phyloP scores from a whole-genome alignment of 2,329 filamentous ascomycete species.

The Orbilia quercus region DNA sequence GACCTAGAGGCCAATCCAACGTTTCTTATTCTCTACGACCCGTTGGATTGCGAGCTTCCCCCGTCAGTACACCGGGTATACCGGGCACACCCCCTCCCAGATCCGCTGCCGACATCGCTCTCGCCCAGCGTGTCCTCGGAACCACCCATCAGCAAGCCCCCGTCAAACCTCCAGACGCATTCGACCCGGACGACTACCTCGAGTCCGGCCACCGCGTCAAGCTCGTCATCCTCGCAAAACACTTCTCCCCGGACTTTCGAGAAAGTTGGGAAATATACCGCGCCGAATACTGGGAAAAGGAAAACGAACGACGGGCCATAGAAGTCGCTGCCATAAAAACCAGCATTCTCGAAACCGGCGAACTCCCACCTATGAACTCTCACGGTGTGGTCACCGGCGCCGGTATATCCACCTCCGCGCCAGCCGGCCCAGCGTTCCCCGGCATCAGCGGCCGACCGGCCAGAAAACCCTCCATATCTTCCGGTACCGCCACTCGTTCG shows the following conservation, averaged over 20 bases:
- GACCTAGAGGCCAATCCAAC: slow-evolving; percentile 38
- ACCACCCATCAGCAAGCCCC: slow-evolving; percentile 12
- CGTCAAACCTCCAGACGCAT: slow-evolving; percentile 16
- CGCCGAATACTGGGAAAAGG: slow-evolving; percentile 94
- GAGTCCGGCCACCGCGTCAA: slow-evolving; percentile 92
- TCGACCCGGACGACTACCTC: slow-evolving; percentile 79
- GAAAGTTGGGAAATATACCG: slow-evolving; percentile 98
- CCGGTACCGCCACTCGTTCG: slow-evolving; percentile 28
- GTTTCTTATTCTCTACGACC: slow-evolving; percentile 15
- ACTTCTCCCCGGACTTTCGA: slow-evolving; percentile 91
- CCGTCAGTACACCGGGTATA: slow-evolving; percentile 24
- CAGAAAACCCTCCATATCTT: slow-evolving; percentile 46
- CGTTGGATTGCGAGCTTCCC: slow-evolving; percentile 5
- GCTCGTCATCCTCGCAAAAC: slow-evolving; percentile 88
- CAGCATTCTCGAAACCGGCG: slow-evolving; percentile 40
- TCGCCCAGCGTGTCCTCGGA: slow-evolving; percentile 39
- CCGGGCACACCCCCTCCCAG: slow-evolving; percentile 46
- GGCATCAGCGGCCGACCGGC: slow-evolving; percentile 45
- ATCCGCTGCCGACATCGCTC: slow-evolving; percentile 32
- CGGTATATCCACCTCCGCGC: slow-evolving; percentile 7
- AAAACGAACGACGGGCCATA: slow-evolving; percentile 83
- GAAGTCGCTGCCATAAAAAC: slow-evolving; percentile 51
- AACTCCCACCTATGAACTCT: slow-evolving; percentile 50
- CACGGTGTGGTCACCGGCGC: slow-evolving; percentile 47
- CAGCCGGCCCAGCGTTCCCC: slow-evolving; percentile 27